Percentiles rank a stretch among this genome's conserved stretches.
Conservation (phyloP, 2,329 filamentous ascomycete species). For the Lachnellula suecica region DNA sequence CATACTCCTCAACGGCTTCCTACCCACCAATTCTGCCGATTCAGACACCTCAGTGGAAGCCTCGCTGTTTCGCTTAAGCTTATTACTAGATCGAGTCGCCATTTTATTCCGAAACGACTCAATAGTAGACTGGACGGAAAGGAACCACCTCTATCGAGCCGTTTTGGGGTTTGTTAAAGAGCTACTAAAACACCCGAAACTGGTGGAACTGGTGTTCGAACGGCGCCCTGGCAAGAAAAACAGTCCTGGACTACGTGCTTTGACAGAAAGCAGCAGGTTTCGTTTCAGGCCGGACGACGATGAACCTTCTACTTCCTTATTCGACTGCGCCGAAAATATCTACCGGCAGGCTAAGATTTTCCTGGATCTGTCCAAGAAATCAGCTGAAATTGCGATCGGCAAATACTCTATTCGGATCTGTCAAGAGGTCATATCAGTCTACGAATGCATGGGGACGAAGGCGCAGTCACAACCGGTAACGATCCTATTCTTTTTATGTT, state of each 20-base stretch:
- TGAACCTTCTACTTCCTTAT: constrained; percentile 9
- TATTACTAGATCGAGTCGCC: constrained; percentile 17
- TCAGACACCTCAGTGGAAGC: constrained; percentile 3
- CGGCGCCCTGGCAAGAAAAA: not conserved
- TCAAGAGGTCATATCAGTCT: not conserved
- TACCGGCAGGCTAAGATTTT: constrained; percentile 14
- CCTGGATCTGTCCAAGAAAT: constrained; percentile 8
- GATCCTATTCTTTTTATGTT: no score
- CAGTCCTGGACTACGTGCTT: not conserved
- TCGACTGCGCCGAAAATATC: constrained; percentile 7
- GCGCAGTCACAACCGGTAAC: not conserved
- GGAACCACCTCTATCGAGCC: constrained; percentile 13
- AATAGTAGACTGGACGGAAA: constrained; percentile 17
- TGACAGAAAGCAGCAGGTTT: not conserved
- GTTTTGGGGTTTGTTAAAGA: constrained; percentile 12
- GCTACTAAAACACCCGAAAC: constrained; percentile 6
- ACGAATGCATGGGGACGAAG: not conserved
- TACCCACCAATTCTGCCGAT: constrained; percentile 3
- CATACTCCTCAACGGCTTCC: constrained; percentile 12
- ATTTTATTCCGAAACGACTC: constrained; percentile 22
- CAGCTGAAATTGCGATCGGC: not conserved
- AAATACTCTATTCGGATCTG: not conserved
- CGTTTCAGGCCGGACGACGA: not conserved
- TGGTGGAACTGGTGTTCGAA: constrained; percentile 4
- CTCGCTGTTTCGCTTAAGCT: constrained; percentile 14